These are phyloP conservation scores for Nicotiana benthamiana DNA, from an alignment of 257 asterid genomes.

Conservation along the genomic window DNA sequence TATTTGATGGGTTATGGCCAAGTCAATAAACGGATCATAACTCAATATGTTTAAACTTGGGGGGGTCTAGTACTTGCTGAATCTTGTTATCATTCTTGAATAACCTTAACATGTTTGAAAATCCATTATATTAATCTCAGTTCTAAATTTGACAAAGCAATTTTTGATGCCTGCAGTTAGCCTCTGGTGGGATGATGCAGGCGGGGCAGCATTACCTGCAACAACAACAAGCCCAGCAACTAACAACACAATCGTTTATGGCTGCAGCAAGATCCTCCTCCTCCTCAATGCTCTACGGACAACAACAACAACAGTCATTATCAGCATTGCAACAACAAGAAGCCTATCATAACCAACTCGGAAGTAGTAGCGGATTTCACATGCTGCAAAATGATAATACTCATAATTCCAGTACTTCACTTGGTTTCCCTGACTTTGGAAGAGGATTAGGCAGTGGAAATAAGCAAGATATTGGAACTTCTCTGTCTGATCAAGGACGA, in stretches of 20 bases:
- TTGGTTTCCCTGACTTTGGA: slow-evolving; percentile 48
- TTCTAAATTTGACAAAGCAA: background rate
- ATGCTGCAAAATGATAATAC: slow-evolving; percentile 79
- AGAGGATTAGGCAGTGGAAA: slow-evolving; percentile 38
- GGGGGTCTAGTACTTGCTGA: too few species aligned
- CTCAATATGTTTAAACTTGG: too few species aligned
- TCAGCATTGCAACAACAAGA: slow-evolving; percentile 76
- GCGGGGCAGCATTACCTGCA: slow-evolving; percentile 63
- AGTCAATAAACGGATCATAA: too few species aligned
- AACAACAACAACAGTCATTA: slow-evolving; percentile 62
- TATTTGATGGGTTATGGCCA: too few species aligned
- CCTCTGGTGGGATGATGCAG: slow-evolving; percentile 56
- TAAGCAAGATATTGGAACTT: slow-evolving; percentile 53
- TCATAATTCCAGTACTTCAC: slow-evolving; percentile 19
- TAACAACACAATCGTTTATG: slow-evolving; percentile 72
- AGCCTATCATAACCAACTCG: slow-evolving; percentile 54
- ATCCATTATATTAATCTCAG: background rate
- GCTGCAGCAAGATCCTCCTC: slow-evolving; percentile 63
- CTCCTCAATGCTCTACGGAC: slow-evolving; percentile 64
- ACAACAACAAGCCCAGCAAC: slow-evolving; percentile 68
- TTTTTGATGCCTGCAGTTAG: slow-evolving; percentile 30
- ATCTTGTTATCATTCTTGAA: too few species aligned
- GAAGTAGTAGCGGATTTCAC: slow-evolving; percentile 41
- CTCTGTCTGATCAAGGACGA: slow-evolving; percentile 36
- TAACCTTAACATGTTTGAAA: background rate